Percentiles rank a stretch among this genome's conserved stretches.
phyloP scores from a whole-genome alignment of 2,329 filamentous ascomycete species.

The Aspergillus tamarii region DNA sequence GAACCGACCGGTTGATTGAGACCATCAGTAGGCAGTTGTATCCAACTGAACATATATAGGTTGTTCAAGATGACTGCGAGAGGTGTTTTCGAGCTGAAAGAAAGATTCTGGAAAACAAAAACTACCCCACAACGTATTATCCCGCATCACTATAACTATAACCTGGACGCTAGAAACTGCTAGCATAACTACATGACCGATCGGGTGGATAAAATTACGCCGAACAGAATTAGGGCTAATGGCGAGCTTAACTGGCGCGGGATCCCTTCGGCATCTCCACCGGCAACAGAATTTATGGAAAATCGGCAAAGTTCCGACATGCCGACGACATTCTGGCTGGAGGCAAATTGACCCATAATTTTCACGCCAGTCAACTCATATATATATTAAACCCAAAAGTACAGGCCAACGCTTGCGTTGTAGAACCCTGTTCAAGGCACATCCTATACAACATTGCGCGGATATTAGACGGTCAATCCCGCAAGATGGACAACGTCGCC shows the following conservation, averaged over 20 bases:
- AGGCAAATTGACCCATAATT: background rate
- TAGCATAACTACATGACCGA: background rate
- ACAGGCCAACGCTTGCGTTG: background rate
- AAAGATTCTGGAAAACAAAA: background rate
- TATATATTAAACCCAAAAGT: background rate
- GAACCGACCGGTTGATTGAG: background rate
- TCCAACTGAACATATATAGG: too few species aligned
- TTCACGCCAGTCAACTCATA: background rate
- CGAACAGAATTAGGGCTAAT: background rate
- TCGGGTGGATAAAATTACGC: background rate
- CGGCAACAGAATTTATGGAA: too few species aligned
- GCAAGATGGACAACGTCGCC: background rate
- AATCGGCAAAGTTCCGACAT: background rate
- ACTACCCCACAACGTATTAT: background rate
- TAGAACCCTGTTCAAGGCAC: background rate
- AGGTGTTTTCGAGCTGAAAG: background rate
- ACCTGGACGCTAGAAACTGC: background rate
- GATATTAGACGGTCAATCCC: background rate
- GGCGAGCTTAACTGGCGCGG: background rate
- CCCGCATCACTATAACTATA: background rate
- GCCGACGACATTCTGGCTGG: background rate
- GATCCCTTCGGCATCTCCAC: background rate
- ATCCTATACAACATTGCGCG: background rate
- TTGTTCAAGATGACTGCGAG: background rate
- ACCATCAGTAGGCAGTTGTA: background rate